A percentile compares a stretch with the other conserved stretches of the same genome.
Evolutionary conservation across 192 early-diverging fungal genomes (phyloP).

Genomic region (Umbelopsis isabellina): DNA sequence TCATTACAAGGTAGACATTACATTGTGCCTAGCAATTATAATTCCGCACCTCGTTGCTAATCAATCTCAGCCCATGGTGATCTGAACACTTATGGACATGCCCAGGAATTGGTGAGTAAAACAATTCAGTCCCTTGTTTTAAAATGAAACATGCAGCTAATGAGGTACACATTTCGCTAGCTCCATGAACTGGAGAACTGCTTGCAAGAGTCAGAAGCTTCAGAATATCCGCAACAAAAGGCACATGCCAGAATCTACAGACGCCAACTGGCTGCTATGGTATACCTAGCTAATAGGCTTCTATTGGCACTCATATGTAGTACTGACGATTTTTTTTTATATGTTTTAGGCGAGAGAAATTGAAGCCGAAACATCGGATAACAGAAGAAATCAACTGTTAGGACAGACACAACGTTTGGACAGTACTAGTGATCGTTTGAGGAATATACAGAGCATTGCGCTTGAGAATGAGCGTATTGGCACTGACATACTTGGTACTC

Average conservation of each 20-base stretch:
- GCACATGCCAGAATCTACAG: not conserved
- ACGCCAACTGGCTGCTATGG: not conserved
- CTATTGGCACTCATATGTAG: not conserved
- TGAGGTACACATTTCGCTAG: not conserved
- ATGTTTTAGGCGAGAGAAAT: not conserved
- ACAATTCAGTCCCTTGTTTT: not conserved
- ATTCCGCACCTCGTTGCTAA: not conserved
- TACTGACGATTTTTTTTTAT: not conserved
- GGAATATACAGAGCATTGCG: not conserved
- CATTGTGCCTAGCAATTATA: no score
- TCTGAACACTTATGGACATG: not conserved
- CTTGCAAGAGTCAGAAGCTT: not conserved
- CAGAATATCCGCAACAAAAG: not conserved
- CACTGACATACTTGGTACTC: not conserved
- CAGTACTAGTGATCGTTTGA: not conserved
- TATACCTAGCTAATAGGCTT: not conserved
- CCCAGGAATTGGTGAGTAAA: conserved; percentile 5
- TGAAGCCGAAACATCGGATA: not conserved
- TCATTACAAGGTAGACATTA: not conserved
- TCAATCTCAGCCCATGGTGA: not conserved
- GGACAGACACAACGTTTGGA: not conserved
- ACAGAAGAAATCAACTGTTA: not conserved
- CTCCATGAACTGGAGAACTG: not conserved
- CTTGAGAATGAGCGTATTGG: conserved; percentile 3
- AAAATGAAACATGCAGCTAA: not conserved